phyloP scores from a whole-genome alignment of 75 land plant species.

The Cryptomeria japonica region DNA sequence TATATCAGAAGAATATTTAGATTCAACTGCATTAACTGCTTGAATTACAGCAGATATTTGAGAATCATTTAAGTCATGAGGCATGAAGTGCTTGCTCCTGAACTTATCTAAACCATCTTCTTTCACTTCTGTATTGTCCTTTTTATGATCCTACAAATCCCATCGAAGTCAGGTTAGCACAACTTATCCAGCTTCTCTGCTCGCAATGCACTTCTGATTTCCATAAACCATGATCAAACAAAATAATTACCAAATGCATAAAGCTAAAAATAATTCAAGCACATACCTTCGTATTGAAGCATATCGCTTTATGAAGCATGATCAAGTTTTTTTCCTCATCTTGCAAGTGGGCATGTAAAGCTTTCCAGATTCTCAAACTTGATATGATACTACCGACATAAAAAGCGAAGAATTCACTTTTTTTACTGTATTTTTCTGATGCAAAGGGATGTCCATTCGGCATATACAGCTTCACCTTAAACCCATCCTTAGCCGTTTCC shows the following conservation, averaged over 20 bases:
- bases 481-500: background rate
- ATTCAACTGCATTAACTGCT: conserved; percentile 16
- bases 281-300: background rate
- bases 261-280: no score
- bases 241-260: no score
- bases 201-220: background rate
- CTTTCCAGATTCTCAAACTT: conserved; percentile 49
- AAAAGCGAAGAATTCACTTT: conserved; percentile 20
- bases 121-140: no score
- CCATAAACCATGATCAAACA: no score
- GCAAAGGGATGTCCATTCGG: background rate
- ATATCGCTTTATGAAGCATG: conserved; percentile 25
- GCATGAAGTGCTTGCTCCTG: background rate
- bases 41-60: conserved; percentile 44
- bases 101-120: background rate
- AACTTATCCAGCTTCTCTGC: background rate
- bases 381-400: conserved; percentile 36
- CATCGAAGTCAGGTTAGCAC: background rate
- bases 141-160: background rate
- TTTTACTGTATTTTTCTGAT: background rate
- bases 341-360: conserved; percentile 20
- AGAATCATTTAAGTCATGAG: conserved; percentile 40
- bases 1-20: conserved; percentile 17
- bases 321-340: conserved; percentile 17
- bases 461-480: background rate